phyloP scores from a whole-genome alignment of 441 rosid genomes.

The Populus hybrid region DNA sequence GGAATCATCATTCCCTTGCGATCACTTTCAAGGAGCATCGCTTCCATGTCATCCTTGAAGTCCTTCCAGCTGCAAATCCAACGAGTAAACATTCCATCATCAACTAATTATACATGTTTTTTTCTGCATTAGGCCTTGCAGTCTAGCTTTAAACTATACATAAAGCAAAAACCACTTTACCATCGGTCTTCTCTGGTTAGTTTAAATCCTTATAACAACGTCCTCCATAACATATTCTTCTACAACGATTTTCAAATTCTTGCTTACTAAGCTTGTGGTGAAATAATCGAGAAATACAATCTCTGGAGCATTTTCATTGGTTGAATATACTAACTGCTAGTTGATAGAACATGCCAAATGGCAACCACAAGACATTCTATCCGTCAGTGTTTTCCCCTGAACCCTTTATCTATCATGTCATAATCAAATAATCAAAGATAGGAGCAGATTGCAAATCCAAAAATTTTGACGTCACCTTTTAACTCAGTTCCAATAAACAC shows the following conservation, averaged over 20 bases:
- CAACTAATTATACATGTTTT: background rate
- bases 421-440: background rate
- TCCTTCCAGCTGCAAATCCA: constrained; percentile 69
- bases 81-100: constrained; percentile 4
- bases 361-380: background rate
- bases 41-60: constrained; percentile 61
- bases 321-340: background rate
- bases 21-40: constrained; percentile 75
- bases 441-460: background rate
- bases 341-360: background rate
- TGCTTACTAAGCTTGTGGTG: background rate
- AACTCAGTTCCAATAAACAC: background rate
- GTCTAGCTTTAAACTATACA: background rate
- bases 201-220: background rate
- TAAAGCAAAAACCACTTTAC: background rate
- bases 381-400: background rate
- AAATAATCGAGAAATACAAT: background rate
- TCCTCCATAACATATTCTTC: background rate
- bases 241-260: background rate
- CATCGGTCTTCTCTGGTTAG: background rate
- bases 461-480: background rate
- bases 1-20: constrained; percentile 81
- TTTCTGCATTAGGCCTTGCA: background rate
- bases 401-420: background rate
- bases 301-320: background rate